Base-by-base conservation (phyloP, 2,329 filamentous ascomycete genomes). In the Ophiostoma quercus region DNA sequence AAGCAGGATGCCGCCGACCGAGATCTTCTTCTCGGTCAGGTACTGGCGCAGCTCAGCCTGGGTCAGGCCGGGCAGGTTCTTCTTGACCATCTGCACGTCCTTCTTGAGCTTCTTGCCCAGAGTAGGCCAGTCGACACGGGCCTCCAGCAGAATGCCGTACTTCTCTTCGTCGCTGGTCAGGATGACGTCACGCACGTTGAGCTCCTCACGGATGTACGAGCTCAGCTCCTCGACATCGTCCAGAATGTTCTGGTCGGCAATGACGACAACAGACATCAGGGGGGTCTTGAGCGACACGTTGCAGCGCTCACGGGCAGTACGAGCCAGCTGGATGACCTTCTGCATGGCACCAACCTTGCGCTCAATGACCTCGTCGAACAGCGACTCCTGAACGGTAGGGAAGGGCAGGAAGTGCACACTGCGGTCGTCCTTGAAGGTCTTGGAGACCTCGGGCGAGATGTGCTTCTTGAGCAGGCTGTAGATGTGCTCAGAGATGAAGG, bases 41-140 rank as follows among this genome's bases (percentile, higher is more conserved):
- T 93, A 99, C 54, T 83, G 82, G 78, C 94, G 92, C 72, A 97
- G 92, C 74, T 97, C 87, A 12, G 92, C 88, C 74, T 89, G 94
- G 25, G 86, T 91, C 67, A 99, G 83, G 54, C 81, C 84, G 6
- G 94, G 94, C 65, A 99, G 82, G 1, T 92, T 93, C 81, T 94
- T 96, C 84, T 96, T 96, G 74, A 98, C 93, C 77, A 90, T 92
- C 74, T 89, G 88, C 74, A 93, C 92, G 76, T 97, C 94, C 81
- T 97, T 97, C 85, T 96, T 96, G 75, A 98, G 85, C 82, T 98
- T 98, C 86, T 97, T 97, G 74, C 95, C 95, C 19, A 99, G 85
- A 1, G 92, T 90, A 16, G 95, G 93, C 90, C 95, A 97, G 79
- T 99, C 95, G 8, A 93, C 94, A 54, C 87, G 88, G 19, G 94